Conservation (phyloP, 1,284 basidiomycete species). For the Phellopilus nigrolimitatus region DNA sequence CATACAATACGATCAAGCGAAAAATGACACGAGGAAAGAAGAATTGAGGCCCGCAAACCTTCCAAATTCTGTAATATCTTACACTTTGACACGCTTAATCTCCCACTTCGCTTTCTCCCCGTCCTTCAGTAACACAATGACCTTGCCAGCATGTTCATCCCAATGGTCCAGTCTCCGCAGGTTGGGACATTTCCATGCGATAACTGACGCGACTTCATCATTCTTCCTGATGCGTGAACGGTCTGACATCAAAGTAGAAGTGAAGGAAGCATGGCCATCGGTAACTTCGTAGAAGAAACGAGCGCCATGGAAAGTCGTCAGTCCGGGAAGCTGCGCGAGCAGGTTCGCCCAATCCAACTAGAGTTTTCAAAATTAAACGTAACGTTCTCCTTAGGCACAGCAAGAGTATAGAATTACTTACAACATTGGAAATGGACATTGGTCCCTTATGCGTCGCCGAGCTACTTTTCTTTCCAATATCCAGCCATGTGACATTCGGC, state of each 20-base stretch:
- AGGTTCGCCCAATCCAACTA: slow-evolving; percentile 48
- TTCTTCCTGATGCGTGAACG: slow-evolving; percentile 25
- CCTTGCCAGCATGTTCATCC: slow-evolving; percentile 23
- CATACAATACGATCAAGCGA: too few species aligned
- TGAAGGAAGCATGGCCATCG: too few species aligned
- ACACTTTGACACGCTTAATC: slow-evolving; percentile 17
- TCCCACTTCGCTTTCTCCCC: slow-evolving; percentile 23
- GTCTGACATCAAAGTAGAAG: slow-evolving; percentile 20
- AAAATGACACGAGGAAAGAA: too few species aligned
- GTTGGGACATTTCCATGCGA: slow-evolving; percentile 24
- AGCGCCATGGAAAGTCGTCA: slow-evolving; percentile 53
- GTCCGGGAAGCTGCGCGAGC: slow-evolving; percentile 45
- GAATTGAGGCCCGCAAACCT: too few species aligned
- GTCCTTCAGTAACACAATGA: slow-evolving; percentile 22
- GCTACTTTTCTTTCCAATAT: slow-evolving; percentile 37
- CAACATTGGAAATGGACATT: slow-evolving; percentile 39
- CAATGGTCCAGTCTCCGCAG: slow-evolving; percentile 26
- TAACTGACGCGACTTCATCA: slow-evolving; percentile 25
- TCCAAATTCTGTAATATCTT: too few species aligned
- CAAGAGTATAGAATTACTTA: slow-evolving; percentile 25
- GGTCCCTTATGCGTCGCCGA: slow-evolving; percentile 22
- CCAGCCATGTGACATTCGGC: slow-evolving; percentile 47
- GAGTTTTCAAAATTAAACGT: not conserved
- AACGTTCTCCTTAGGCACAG: too few species aligned
- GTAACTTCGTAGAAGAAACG: slow-evolving; percentile 63